Evolutionary conservation across 179 eudicot genomes (phyloP).

Genomic region (Kewa caespitosa): DNA sequence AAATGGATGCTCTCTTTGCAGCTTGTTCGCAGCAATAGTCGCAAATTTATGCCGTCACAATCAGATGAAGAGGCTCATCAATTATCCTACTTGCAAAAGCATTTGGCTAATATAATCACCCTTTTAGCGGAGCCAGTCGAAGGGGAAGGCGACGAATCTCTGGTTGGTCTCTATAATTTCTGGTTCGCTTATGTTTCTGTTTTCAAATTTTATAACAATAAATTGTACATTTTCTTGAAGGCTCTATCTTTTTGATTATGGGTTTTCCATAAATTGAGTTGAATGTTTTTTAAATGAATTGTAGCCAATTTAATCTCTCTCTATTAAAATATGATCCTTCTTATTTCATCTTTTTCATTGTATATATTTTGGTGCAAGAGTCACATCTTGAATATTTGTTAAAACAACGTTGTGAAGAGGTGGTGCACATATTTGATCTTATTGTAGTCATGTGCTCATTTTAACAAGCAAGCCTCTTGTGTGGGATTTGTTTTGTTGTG

Average conservation of each 20-base stretch:
- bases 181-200: slow-evolving; percentile 7
- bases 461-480: background rate
- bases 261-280: background rate
- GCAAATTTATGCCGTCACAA: slow-evolving; percentile 92
- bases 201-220: background rate
- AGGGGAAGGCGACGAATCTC: slow-evolving; percentile 77
- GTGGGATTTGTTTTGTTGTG: background rate
- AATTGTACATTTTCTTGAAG: background rate
- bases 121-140: slow-evolving; percentile 80
- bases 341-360: background rate
- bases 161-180: slow-evolving; percentile 50
- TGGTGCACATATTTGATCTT: background rate
- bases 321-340: too few relatives aligned
- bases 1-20: slow-evolving; percentile 35
- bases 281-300: background rate
- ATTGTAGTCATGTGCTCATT: background rate
- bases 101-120: slow-evolving; percentile 75
- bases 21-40: slow-evolving; percentile 95
- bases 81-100: slow-evolving; percentile 89
- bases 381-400: background rate
- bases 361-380: background rate
- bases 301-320: background rate
- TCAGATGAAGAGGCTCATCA: slow-evolving; percentile 98
- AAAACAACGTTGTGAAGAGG: background rate
- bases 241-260: background rate